A percentile compares a stretch with the other conserved stretches of the same genome.
phyloP scores from a whole-genome alignment of 352 stramenopile genomes.

The Globisporangium parvum region DNA sequence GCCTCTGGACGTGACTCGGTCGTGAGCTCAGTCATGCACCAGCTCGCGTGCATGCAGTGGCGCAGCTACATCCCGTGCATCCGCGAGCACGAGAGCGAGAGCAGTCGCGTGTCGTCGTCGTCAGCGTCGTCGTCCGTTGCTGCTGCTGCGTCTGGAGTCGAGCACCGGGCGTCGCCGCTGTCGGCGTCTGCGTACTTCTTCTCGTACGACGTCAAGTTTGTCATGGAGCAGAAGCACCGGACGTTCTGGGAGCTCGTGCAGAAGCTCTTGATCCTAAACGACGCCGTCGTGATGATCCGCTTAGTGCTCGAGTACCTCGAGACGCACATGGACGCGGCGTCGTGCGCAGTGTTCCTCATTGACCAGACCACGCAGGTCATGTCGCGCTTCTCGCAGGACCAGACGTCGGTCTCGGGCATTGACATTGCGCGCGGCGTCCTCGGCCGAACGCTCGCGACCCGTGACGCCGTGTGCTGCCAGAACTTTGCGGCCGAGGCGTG shows the following conservation, averaged over 20 bases:
- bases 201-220: constrained; percentile 25
- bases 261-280: constrained; percentile 55
- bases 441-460: constrained; percentile 31
- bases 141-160: background rate
- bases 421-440: constrained; percentile 45
- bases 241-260: constrained; percentile 80
- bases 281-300: constrained; percentile 73
- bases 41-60: constrained; percentile 21
- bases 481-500: constrained; percentile 39
- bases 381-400: constrained; percentile 56
- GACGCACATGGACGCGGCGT: constrained; percentile 38
- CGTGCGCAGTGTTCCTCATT: constrained; percentile 64
- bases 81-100: constrained; percentile 3
- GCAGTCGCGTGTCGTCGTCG: constrained; percentile 1
- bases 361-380: constrained; percentile 71
- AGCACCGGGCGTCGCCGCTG: constrained; percentile 2
- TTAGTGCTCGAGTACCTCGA: constrained; percentile 61
- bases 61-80: constrained; percentile 16
- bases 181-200: constrained; percentile 10
- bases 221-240: constrained; percentile 59
- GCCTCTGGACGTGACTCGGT: background rate
- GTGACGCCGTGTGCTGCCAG: constrained; percentile 23
- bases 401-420: constrained; percentile 46
- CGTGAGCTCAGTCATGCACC: constrained; percentile 14
- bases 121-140: background rate